Evolutionary conservation across 345 rosid genomes (phyloP), one percentile per base, ranked within the genome.

Genomic region (Camelina sativa): DNA sequence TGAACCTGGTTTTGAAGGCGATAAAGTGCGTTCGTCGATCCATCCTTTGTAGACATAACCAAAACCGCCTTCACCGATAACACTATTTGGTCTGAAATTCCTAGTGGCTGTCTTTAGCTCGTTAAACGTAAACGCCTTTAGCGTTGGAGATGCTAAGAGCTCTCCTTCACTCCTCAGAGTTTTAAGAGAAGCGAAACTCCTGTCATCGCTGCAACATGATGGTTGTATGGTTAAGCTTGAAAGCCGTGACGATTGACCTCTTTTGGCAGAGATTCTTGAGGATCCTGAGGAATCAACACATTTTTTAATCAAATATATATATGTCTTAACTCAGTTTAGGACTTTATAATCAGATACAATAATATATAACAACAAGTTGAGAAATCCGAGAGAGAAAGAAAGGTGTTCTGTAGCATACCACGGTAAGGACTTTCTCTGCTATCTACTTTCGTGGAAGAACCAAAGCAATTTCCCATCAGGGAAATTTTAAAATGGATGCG

Each of bases 31-130:
- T 56, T 88, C 91, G 62, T 92, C 86, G 61, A 92, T 81, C 96
- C 96, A 92, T 30, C 98, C 98, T 82, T 92, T 90, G 78, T 81
- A 88, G 56, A 92, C 98, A 77, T 62, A 89, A 51, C 97, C 98
- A 50, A 89, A 90, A 46, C 97, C 96, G 13, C 98, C 98, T 78
- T 92, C 98, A 43, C 98, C 97, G 1, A 92, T 88, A 54, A 92
- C 89, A 81, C 91, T 90, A 55, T 92, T 82, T 0, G 94, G 87
- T 54, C 96, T 90, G 48, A 92, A 92, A 81, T 89, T 90, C 69
- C 95, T 85, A 11, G 98, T 89, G 76, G 95, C 95, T 73, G 77
- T 89, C 81, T 81, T 87, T 69, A 92, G 82, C 74, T 92, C 98
- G 51, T 69, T 84, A 76, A 90, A 89, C 1, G 83, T 20, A 81